Evolutionary conservation across 306 rosid species (phyloP), one percentile per base, ranked within the genome.

Genomic region (peach (Prunus persica)): DNA sequence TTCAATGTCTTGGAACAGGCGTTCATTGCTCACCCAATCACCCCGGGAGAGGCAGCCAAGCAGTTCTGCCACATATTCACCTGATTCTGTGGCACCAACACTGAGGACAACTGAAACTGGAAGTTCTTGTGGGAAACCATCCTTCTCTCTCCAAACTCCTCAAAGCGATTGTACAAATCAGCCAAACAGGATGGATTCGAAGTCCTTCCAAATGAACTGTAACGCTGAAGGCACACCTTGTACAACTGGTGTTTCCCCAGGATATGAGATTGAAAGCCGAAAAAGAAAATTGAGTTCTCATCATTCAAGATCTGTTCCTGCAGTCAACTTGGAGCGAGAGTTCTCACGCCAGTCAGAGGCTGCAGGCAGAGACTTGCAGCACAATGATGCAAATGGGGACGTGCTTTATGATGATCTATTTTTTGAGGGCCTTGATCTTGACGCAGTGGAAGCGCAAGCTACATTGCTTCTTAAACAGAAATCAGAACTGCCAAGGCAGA

Each of bases 11-110:
- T 81, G 6, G 24, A 38, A 84, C 96, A 94, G 98, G 89, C 97
- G 89, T 82, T 94, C 98, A 57, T 84, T 94, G 95, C 96, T 94
- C 69, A 94, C 90, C 77, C 98, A 92, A 89, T 83, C 96, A 51
- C 97, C 93, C 8, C 69, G 72, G 45, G 84, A 58, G 27, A 84
- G 81, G 77, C 79, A 77, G 76, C 75, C 62, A 27, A 72, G 76
- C 0, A 71, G 68, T 75, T 80, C 87, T 19, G 71, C 85, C 47
- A 65, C 80, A 47, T 62, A 75, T 51, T 86, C 86, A 65, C 90
- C 98, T 49, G 81, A 82, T 75, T 61, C 70, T 54, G 69, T 68
- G 74, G 79, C 86, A 9, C 68, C 81, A 28, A 64, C 82, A 67
- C 72, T 76, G 34, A 83, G 71, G 67, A 82, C 77, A 57, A 83